Percentiles rank a stretch among this genome's conserved stretches.
These are phyloP conservation scores for Crucihimalaya himalaica DNA, from an alignment of 345 rosid species.

Conservation along the genomic window DNA sequence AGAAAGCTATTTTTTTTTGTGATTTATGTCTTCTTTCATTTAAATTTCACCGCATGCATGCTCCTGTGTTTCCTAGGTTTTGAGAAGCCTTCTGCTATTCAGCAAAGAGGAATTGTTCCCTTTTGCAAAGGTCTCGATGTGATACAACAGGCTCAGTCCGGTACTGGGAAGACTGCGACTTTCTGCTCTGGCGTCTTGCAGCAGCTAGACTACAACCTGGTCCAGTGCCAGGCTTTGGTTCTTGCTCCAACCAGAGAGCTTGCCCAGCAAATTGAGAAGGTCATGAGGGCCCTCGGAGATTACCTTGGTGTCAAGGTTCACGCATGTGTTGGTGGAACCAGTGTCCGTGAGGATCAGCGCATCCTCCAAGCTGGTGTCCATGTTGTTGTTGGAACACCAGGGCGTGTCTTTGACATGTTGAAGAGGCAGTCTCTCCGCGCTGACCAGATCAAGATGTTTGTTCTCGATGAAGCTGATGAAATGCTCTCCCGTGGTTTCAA, in stretches of 20 bases:
- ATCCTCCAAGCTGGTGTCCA: slow-evolving; percentile 78
- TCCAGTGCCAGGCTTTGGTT: slow-evolving; percentile 76
- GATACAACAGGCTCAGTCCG: slow-evolving; percentile 79
- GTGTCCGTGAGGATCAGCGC: slow-evolving; percentile 81
- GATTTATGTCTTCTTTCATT: neutral
- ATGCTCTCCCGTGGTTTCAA: slow-evolving; percentile 89
- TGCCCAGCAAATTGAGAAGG: slow-evolving; percentile 84
- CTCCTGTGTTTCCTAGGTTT: slow-evolving; percentile 43
- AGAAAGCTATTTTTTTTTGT: neutral
- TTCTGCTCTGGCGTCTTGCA: slow-evolving; percentile 79
- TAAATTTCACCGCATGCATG: too few species aligned
- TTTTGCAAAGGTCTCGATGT: slow-evolving; percentile 80
- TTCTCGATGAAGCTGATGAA: slow-evolving; percentile 80
- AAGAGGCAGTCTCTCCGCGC: slow-evolving; percentile 75
- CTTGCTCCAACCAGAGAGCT: slow-evolving; percentile 79
- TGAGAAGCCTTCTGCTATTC: slow-evolving; percentile 91
- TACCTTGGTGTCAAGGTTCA: slow-evolving; percentile 83
- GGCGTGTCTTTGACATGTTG: slow-evolving; percentile 85
- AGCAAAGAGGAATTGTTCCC: slow-evolving; percentile 82
- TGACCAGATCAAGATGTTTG: slow-evolving; percentile 68
- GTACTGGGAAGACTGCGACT: slow-evolving; percentile 81
- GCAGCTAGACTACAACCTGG: slow-evolving; percentile 64
- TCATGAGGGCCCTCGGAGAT: slow-evolving; percentile 84
- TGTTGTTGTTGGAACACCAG: slow-evolving; percentile 84
- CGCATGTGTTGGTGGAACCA: slow-evolving; percentile 86